These are phyloP conservation scores for Cornus suecica DNA, from an alignment of 148 eudicot species.

Conservation along the genomic window DNA sequence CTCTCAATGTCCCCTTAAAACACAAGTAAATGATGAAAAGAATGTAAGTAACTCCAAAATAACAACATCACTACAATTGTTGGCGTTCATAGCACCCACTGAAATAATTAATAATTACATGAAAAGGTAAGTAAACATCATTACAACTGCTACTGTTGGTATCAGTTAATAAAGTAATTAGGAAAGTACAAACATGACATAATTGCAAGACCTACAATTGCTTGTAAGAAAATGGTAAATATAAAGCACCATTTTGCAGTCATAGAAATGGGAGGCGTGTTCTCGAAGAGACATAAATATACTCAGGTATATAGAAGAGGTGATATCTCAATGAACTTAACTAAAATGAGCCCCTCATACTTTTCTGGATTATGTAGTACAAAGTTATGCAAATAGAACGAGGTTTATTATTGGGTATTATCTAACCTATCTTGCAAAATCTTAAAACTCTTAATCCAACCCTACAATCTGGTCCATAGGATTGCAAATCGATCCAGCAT, in stretches of 20 bases:
- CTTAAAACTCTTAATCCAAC: too few relatives aligned
- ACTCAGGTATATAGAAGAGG: too few relatives aligned
- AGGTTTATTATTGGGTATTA: not conserved
- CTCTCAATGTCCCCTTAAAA: constrained; percentile 45
- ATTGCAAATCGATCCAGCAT: too few relatives aligned
- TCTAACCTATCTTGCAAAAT: too few relatives aligned
- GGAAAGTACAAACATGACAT: not conserved
- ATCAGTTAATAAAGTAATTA: not conserved
- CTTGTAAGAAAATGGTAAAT: not conserved
- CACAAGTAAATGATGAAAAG: constrained; percentile 1
- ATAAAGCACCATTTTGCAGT: not conserved
- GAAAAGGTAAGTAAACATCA: not conserved
- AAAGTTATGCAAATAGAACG: not conserved
- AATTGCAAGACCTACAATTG: not conserved
- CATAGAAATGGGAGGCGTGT: too few relatives aligned
- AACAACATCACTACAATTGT: not conserved
- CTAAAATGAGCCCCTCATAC: not conserved
- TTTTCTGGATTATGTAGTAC: too few relatives aligned
- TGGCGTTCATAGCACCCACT: not conserved
- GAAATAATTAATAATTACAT: too few relatives aligned
- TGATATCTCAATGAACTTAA: not conserved
- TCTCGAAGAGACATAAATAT: too few relatives aligned
- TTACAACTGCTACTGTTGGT: not conserved
- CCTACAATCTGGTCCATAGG: too few relatives aligned
- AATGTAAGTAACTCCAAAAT: not conserved